Base-by-base conservation (phyloP, 192 early-diverging fungal species). In the Entomortierella beljakovae region DNA sequence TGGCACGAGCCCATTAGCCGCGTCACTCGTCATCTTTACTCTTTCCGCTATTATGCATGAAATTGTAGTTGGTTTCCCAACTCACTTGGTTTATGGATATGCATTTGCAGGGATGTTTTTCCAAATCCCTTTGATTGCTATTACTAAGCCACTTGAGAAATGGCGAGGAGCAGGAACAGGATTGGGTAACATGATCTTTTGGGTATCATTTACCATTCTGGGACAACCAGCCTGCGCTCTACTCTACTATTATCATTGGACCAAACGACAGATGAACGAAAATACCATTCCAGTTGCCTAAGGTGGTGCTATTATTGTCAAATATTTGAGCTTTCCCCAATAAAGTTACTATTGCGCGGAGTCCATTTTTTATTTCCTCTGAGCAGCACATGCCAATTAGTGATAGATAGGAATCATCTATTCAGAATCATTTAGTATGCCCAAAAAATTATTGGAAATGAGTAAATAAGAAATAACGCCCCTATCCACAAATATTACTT, bases 1-100 rank as follows among this genome's bases (percentile, higher is more conserved):
- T 35, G 92, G 91, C 35, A 63, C 91, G 15, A 82, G 84, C 18
- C 88, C 92, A 31, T 63, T 70, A 9, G 72, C 73, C 0, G 87
- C 92, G 5, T 83, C 86, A 40, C 63, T 93, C 28, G 71, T 88
- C 7, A 93, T 94, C 15, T 97, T 97, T 62, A 79, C 89, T 32
- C 71, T 96, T 15, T 96, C 94, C 20, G 95, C 95, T 0, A 70
- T 94, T 29, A 79, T 97, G 77, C 95, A 97, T 70, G 95, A 97
- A 86, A 74, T 94, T 34, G 65, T 97, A 66, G 87, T 97, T 61
- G 95, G 94, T 46, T 83, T 96, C 32, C 94, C 95, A 8, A 94
- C 92, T 0, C 90, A 94, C 75, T 85, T 88, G 38, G 64, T 97
- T 33, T 89, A 84, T 51, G 95, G 95, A 20, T 92, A 88, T 83